Conservation (phyloP, 306 rosid species). For the Begonia loranthoides region DNA sequence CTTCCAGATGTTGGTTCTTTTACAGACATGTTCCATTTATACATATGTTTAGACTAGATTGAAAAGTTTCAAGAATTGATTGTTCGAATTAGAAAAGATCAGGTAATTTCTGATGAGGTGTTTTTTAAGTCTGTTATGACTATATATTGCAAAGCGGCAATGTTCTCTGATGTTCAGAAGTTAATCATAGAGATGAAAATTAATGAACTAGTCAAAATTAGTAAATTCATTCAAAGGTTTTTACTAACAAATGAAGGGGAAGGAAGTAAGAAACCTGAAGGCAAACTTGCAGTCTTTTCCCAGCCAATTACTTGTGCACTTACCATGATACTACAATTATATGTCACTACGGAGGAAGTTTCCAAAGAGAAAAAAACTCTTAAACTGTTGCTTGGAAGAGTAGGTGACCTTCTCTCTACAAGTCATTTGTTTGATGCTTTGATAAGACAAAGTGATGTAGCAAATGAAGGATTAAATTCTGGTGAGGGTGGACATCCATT, state of each 20-base stretch:
- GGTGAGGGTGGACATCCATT: slow-evolving; percentile 70
- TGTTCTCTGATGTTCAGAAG: slow-evolving; percentile 47
- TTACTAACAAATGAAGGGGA: slow-evolving; percentile 25
- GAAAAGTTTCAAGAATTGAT: slow-evolving; percentile 57
- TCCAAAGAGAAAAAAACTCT: slow-evolving; percentile 29
- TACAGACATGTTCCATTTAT: slow-evolving; percentile 69
- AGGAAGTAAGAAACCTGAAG: slow-evolving; percentile 27
- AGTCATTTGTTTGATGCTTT: slow-evolving; percentile 34
- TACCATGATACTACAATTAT: slow-evolving; percentile 44
- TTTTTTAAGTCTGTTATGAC: slow-evolving; percentile 56
- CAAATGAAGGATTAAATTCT: slow-evolving; percentile 58
- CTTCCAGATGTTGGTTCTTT: slow-evolving; percentile 79
- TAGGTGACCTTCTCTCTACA: slow-evolving; percentile 30
- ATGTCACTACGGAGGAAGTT: slow-evolving; percentile 32
- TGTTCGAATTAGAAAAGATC: slow-evolving; percentile 34
- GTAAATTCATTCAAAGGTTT: slow-evolving; percentile 37
- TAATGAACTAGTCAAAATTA: slow-evolving; percentile 17
- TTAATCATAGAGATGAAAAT: slow-evolving; percentile 38
- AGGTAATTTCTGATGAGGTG: slow-evolving; percentile 41
- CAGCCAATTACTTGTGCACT: slow-evolving; percentile 51
- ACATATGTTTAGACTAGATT: slow-evolving; percentile 31
- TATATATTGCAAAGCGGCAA: slow-evolving; percentile 66
- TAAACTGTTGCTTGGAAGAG: slow-evolving; percentile 31
- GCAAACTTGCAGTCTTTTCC: slow-evolving; percentile 20
- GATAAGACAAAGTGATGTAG: slow-evolving; percentile 59